These are phyloP conservation scores for Arthrobotrys iridis DNA, from an alignment of 2,329 filamentous ascomycete genomes.

Conservation along the genomic window DNA sequence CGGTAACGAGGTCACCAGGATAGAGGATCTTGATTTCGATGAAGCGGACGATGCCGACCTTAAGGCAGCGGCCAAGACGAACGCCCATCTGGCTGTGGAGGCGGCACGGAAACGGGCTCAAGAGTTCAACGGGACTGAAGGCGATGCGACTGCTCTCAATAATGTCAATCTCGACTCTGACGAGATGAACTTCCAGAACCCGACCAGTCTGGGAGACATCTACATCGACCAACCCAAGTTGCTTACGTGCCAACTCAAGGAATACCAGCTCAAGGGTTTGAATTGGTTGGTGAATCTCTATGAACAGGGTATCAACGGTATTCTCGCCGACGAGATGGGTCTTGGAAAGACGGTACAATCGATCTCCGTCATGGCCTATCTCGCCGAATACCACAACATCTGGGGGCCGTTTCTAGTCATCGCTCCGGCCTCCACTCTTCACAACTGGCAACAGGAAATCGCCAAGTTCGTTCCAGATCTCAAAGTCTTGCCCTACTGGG, in stretches of 20 bases:
- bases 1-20: constrained; percentile 83
- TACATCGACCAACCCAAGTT: constrained; percentile 94
- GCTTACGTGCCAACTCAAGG: constrained; percentile 92
- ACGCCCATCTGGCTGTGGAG: constrained; percentile 93
- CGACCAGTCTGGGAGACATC: constrained; percentile 90
- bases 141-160: not conserved
- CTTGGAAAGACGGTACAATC: constrained; percentile 98
- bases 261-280: constrained; percentile 98
- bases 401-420: constrained; percentile 98
- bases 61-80: constrained; percentile 86
- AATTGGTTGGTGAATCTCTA: constrained; percentile 99
- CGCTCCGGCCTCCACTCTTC: constrained; percentile 91
- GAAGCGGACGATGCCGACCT: constrained; percentile 88
- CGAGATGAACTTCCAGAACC: constrained; percentile 99
- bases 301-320: constrained; percentile 99
- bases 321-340: constrained; percentile 98
- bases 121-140: constrained; percentile 76
- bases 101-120: constrained; percentile 92
- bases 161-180: constrained; percentile 72
- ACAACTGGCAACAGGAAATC: constrained; percentile 99
- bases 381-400: constrained; percentile 96
- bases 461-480: constrained; percentile 91
- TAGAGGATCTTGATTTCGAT: constrained; percentile 95
- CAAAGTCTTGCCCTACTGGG: constrained; percentile 98
- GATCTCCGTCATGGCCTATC: constrained; percentile 98